Evolutionary conservation across 2,329 filamentous ascomycete genomes (phyloP), one percentile per base, ranked within the genome.

Genomic region (Exophiala alcalophila): DNA sequence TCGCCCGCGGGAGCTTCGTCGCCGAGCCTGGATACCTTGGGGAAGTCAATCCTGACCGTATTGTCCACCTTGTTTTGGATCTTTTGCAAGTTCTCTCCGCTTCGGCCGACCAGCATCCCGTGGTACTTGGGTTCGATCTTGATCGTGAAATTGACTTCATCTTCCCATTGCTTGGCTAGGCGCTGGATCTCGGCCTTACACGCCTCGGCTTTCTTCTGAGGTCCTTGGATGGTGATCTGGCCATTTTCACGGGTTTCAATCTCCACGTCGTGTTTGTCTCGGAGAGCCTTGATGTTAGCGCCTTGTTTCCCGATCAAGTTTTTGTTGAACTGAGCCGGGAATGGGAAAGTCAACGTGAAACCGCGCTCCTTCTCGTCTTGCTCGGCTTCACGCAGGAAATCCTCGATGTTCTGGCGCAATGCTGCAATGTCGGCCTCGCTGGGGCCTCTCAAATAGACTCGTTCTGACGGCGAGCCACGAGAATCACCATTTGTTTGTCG

Each of bases 41-140:
- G 92, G 73, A 98, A 98, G 69, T 96, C 91, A 57, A 98, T 92
- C 51, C 90, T 82, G 28, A 98, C 92, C 12, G 36, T 16, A 19
- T 55, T 55, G 61, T 85, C 84, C 73, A 98, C 96, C 32, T 90
- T 84, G 42, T 83, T 87, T 67, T 98, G 90, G 16, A 98, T 78
- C 54, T 86, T 84, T 69, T 92, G 92, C 60, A 98, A 91, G 62
- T 94, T 86, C 59, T 75, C 80, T 47, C 92, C 92, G 58, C 86
- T 83, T 14, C 86, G 78, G 34, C 92, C 92, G 57, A 98, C 98
- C 41, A 98, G 75, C 63, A 96, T 90, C 47, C 88, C 80, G 68
- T 98, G 92, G 67, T 85, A 97, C 68, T 95, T 88, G 41, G 91
- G 84, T 44, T 94, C 87, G 56, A 98, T 85, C 73, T 94, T 94